phyloP scores from a whole-genome alignment of 2,329 filamentous ascomycete genomes.

The Xylaria sp. region DNA sequence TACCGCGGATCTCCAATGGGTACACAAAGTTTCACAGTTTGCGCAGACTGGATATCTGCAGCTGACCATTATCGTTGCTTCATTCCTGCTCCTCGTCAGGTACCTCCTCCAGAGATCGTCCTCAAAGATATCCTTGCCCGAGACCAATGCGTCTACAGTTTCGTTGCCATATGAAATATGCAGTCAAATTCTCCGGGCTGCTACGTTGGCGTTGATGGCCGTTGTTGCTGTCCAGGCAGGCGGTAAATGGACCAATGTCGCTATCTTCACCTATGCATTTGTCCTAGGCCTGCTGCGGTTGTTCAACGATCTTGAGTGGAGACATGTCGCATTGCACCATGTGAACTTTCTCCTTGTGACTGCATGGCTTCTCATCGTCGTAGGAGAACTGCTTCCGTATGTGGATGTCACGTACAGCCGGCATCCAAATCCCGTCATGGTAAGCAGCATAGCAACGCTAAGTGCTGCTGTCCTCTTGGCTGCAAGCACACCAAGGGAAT shows the following conservation, averaged over 20 bases:
- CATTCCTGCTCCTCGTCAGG: constrained; percentile 52
- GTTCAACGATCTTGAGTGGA: constrained; percentile 56
- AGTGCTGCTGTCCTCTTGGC: constrained; percentile 55
- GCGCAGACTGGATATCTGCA: constrained; percentile 58
- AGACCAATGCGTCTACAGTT: constrained; percentile 54
- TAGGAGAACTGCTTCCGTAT: constrained; percentile 58
- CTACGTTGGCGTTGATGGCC: constrained; percentile 55
- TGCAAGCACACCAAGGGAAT: constrained; percentile 61
- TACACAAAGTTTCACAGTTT: constrained; percentile 53
- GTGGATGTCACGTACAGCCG: constrained; percentile 53
- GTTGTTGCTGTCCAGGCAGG: constrained; percentile 51
- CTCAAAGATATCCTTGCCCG: constrained; percentile 43
- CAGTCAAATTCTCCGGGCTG: constrained; percentile 56
- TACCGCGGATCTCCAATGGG: constrained; percentile 50
- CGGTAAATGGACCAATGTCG: constrained; percentile 53
- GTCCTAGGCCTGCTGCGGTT: constrained; percentile 58
- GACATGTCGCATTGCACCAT: constrained; percentile 60
- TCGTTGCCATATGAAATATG: constrained; percentile 57
- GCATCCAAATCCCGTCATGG: constrained; percentile 48
- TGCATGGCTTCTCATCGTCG: constrained; percentile 52
- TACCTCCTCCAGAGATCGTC: constrained; percentile 51
- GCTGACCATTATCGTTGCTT: constrained; percentile 52
- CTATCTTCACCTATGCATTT: constrained; percentile 56
- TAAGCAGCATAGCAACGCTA: constrained; percentile 54
- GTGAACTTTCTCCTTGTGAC: constrained; percentile 59